Base-by-base conservation (phyloP, 148 eudicot genomes). In the Salicornia ramosissima region DNA sequence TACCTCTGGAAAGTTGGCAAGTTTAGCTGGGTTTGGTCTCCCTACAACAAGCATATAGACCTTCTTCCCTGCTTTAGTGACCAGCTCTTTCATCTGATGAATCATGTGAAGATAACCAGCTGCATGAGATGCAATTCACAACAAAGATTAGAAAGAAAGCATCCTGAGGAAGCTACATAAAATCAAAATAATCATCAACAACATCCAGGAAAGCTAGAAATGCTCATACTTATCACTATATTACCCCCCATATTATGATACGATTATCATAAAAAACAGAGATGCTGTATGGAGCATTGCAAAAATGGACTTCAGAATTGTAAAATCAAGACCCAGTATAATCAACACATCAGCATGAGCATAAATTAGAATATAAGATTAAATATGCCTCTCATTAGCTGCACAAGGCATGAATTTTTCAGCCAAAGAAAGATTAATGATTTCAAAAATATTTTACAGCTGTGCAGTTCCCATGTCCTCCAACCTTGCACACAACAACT, bases 1-100 rank as follows among this genome's bases (percentile, higher is more conserved):
- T 76, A 90, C 98, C 96, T 93, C 96, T 1, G 95, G 95, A 80
- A 93, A 93, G 84, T 90, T 90, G 71, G 96, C 96, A 69, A 93
- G 90, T 77, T 93, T 93, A 61, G 98, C 94, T 75, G 96, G 98
- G 71, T 90, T 93, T 47, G 92, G 98, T 75, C 83, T 86, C 56
- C 98, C 96, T 82, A 85, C 92, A 18, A 83, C 95, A 79, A 93
- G 79, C 29, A 83, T 86, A 71, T 91, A 88, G 14, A 86, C 83
- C 78, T 90, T 93, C 72, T 90, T 93, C 67, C 96, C 96, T 43
- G 96, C 88, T 73, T 81, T 76, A 43, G 83, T 78, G 64, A 87
- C 76, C 82, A 91, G 66, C 39, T 88, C 86, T 76, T 84, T 86
- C 83, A 88, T 85, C 49, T 82, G 86, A 88, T 84, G 79, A 65